Percentiles rank a stretch among this genome's conserved stretches.
phyloP scores from a whole-genome alignment of 768 basidiomycete species.

The Clitopilus hobsonii region DNA sequence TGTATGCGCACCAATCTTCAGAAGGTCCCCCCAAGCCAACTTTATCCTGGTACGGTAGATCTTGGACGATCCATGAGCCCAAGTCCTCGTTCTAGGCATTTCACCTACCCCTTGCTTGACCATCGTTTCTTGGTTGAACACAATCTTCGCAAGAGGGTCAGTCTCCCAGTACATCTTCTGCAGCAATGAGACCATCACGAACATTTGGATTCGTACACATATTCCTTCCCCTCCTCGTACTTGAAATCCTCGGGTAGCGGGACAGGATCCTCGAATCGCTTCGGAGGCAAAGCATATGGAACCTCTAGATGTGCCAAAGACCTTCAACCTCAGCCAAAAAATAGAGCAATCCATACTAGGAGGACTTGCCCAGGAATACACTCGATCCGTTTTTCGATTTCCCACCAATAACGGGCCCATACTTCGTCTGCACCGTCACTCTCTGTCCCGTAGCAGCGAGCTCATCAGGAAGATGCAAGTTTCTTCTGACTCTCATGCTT shows the following conservation, averaged over 20 bases:
- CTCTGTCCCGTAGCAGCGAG: slow-evolving; percentile 33
- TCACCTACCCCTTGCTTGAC: slow-evolving; percentile 50
- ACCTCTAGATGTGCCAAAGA: slow-evolving; percentile 43
- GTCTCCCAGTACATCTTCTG: not conserved
- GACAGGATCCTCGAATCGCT: slow-evolving; percentile 59
- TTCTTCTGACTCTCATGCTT: slow-evolving; percentile 1
- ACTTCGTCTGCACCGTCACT: slow-evolving; percentile 48
- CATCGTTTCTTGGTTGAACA: slow-evolving; percentile 60
- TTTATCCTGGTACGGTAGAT: slow-evolving; percentile 46
- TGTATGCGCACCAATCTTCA: slow-evolving; percentile 56
- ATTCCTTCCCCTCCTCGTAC: slow-evolving; percentile 56
- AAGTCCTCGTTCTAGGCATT: not conserved
- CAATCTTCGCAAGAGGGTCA: slow-evolving; percentile 35
- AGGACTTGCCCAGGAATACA: slow-evolving; percentile 54
- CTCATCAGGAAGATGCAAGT: slow-evolving; percentile 53
- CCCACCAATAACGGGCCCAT: slow-evolving; percentile 54
- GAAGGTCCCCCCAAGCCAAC: slow-evolving; percentile 64
- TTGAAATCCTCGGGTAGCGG: slow-evolving; percentile 47
- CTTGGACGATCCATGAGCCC: slow-evolving; percentile 23
- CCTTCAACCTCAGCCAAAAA: not conserved
- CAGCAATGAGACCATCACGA: slow-evolving; percentile 17
- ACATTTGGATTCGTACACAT: slow-evolving; percentile 56
- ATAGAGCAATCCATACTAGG: not conserved
- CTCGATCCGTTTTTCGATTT: slow-evolving; percentile 56
- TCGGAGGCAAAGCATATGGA: slow-evolving; percentile 65